Conservation (phyloP, 2,329 filamentous ascomycete species). For the Phyllosticta citrichinensis region DNA sequence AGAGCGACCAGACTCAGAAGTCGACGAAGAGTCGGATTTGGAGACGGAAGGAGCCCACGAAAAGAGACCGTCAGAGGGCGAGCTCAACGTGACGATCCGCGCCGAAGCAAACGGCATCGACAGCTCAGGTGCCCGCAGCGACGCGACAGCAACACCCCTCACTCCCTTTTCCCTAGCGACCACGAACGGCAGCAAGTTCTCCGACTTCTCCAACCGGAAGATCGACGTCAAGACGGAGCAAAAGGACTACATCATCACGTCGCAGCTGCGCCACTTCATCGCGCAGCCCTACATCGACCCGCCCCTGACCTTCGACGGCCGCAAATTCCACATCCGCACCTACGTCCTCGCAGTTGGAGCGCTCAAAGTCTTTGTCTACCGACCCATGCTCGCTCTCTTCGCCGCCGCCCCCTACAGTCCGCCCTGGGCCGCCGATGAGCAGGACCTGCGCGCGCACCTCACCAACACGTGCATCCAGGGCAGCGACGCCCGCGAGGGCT, state of each 20-base stretch:
- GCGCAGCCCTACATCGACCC: conserved; percentile 91
- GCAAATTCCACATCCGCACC: conserved; percentile 91
- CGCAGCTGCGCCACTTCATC: conserved; percentile 90
- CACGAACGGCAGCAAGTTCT: neutral
- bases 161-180: neutral
- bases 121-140: conserved; percentile 27
- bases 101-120: conserved; percentile 18
- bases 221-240: conserved; percentile 18
- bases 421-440: conserved; percentile 40
- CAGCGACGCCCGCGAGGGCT: conserved; percentile 44
- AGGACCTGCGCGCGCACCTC: conserved; percentile 63
- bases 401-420: conserved; percentile 62
- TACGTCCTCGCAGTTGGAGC: conserved; percentile 78
- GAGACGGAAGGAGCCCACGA: conserved; percentile 27
- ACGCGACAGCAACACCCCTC: conserved; percentile 19
- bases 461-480: conserved; percentile 93
- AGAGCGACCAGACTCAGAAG: conserved; percentile 53
- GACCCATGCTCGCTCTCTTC: conserved; percentile 86
- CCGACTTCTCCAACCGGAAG: neutral
- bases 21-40: conserved; percentile 46
- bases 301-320: conserved; percentile 59
- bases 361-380: conserved; percentile 76
- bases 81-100: conserved; percentile 1
- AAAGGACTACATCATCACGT: conserved; percentile 59
- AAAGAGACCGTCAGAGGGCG: conserved; percentile 1